phyloP scores from a whole-genome alignment of 495 filamentous ascomycete species.

The Trichoderma orchidacearum region DNA sequence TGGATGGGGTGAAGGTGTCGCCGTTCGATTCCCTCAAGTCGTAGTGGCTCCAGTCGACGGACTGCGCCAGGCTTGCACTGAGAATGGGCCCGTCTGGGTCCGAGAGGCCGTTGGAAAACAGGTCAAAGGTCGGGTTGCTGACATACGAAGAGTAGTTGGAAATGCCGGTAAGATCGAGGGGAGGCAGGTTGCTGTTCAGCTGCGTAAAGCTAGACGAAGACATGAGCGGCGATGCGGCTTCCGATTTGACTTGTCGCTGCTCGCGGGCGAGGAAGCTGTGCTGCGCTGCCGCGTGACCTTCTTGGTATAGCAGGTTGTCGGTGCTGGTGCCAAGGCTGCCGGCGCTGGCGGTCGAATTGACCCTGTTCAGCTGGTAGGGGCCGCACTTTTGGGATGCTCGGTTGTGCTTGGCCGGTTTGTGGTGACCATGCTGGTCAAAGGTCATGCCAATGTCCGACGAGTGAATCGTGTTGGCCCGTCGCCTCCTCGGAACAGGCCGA shows the following conservation, averaged over 20 bases:
- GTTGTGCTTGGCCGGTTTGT: constrained; percentile 82
- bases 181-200: constrained; percentile 46
- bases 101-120: constrained; percentile 32
- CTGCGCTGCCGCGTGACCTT: constrained; percentile 50
- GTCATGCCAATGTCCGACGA: constrained; percentile 66
- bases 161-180: constrained; percentile 46
- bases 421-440: constrained; percentile 84
- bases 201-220: constrained; percentile 43
- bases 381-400: constrained; percentile 73
- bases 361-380: constrained; percentile 69
- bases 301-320: constrained; percentile 46
- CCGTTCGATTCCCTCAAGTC: constrained; percentile 39
- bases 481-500: constrained; percentile 45
- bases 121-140: constrained; percentile 27
- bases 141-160: constrained; percentile 38
- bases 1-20: constrained; percentile 44
- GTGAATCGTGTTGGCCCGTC: constrained; percentile 62
- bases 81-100: constrained; percentile 54
- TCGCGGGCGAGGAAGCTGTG: constrained; percentile 26
- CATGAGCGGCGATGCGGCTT: constrained; percentile 57
- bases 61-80: constrained; percentile 49
- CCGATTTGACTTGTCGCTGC: constrained; percentile 48
- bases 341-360: constrained; percentile 52
- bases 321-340: constrained; percentile 48
- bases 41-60: constrained; percentile 65